A percentile compares a stretch with the other conserved stretches of the same genome.
Conservation (phyloP, 345 rosid genomes). For the Triadica sebifera region DNA sequence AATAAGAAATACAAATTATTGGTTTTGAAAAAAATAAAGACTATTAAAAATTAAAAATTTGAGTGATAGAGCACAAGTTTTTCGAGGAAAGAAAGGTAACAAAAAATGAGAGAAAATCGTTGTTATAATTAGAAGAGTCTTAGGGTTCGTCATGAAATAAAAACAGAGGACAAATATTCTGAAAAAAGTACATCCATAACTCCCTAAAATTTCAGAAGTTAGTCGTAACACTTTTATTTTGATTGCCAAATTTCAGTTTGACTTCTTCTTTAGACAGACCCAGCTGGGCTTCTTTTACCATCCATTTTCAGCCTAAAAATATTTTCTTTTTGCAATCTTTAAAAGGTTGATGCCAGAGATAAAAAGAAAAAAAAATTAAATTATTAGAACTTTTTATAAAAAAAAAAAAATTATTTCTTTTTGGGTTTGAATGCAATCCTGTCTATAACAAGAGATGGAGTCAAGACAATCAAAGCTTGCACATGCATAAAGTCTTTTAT, state of each 20-base stretch:
- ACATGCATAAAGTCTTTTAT: conserved; percentile 18
- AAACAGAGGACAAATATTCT: neutral
- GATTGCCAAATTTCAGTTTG: neutral
- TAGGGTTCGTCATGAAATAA: neutral
- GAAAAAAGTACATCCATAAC: neutral
- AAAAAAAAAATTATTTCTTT: no score
- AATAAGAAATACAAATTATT: no score
- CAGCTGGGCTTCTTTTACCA: neutral
- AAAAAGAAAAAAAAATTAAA: neutral
- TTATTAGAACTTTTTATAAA: neutral
- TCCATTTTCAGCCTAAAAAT: neutral
- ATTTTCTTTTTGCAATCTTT: neutral
- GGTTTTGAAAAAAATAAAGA: no score
- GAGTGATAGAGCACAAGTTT: no score
- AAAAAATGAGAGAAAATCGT: neutral
- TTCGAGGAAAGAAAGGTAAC: neutral
- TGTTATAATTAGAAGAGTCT: neutral
- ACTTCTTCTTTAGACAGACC: conserved; percentile 4
- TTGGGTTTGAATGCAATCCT: conserved; percentile 5
- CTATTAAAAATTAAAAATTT: no score
- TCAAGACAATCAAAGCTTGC: conserved; percentile 16
- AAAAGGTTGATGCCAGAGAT: conserved; percentile 1
- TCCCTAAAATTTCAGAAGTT: neutral
- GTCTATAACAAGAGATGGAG: conserved; percentile 3
- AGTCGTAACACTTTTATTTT: neutral